Conservation (phyloP, 106 monocot species). For the Dendrobium huoshanense region DNA sequence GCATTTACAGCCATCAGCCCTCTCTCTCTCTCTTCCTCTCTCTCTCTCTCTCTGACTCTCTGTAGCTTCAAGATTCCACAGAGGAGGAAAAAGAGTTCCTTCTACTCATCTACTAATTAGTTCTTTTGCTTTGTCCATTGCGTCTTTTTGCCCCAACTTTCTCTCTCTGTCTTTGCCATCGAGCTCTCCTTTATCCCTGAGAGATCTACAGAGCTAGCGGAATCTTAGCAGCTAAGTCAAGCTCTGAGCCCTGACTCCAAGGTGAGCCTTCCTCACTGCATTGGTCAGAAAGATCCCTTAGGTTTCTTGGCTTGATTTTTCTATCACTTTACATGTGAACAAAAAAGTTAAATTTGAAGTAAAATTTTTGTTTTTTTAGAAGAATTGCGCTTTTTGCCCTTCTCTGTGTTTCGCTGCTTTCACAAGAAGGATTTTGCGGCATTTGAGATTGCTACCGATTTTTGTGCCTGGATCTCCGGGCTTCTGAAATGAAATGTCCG, state of each 20-base stretch:
- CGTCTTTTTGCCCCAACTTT: too few relatives aligned
- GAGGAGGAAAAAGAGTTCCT: not conserved
- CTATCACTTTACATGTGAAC: not conserved
- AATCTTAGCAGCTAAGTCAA: constrained; percentile 15
- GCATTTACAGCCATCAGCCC: not conserved
- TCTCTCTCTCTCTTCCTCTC: too few relatives aligned
- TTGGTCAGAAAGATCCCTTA: constrained; percentile 1
- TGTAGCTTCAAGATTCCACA: not conserved
- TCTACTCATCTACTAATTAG: not conserved
- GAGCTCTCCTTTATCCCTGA: not conserved
- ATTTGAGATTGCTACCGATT: not conserved
- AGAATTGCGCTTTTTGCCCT: not conserved
- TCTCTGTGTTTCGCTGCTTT: not conserved
- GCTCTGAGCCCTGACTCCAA: not conserved
- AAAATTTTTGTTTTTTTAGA: not conserved
- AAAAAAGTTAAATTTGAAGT: not conserved
- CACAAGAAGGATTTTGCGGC: not conserved
- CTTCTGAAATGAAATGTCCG: not conserved
- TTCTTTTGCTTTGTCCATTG: not conserved
- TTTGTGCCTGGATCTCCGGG: not conserved
- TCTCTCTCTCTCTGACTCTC: too few relatives aligned
- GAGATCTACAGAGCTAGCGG: not conserved
- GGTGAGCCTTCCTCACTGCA: constrained; percentile 2
- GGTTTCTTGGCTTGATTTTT: not conserved
- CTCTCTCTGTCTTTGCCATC: not conserved